These are phyloP conservation scores for Umbelopsis vinacea DNA, from an alignment of 192 early-diverging fungal species.

Conservation along the genomic window DNA sequence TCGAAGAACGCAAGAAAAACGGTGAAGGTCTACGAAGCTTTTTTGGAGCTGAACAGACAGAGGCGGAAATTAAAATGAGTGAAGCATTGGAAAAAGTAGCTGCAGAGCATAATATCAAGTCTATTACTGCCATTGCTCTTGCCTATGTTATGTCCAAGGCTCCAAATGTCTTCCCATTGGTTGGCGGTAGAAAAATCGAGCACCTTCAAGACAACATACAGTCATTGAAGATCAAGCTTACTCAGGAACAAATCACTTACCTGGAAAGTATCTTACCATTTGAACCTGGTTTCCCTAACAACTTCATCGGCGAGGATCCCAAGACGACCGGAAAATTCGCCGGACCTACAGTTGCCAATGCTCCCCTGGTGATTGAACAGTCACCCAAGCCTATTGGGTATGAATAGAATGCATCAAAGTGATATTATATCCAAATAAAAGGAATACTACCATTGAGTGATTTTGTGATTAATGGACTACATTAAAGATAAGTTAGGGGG, in stretches of 20 bases:
- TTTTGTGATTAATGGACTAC: too few species aligned
- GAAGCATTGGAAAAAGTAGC: slow-evolving; percentile 15
- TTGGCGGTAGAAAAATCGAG: slow-evolving; percentile 18
- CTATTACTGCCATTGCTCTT: slow-evolving; percentile 20
- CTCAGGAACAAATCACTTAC: neutral
- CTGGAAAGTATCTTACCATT: neutral
- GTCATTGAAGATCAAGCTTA: slow-evolving; percentile 11
- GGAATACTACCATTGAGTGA: too few species aligned
- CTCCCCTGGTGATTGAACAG: neutral
- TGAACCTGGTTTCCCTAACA: slow-evolving; percentile 6
- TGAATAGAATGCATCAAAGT: neutral
- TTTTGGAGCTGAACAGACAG: neutral
- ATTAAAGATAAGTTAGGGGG: too few species aligned
- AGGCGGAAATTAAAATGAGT: slow-evolving; percentile 7
- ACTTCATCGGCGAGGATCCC: neutral
- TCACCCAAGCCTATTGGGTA: slow-evolving; percentile 4
- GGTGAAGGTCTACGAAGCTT: slow-evolving; percentile 4
- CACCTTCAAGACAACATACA: slow-evolving; percentile 13
- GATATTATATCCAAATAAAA: too few species aligned
- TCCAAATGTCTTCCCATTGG: slow-evolving; percentile 3
- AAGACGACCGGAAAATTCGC: neutral
- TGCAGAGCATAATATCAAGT: neutral
- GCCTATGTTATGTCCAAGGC: slow-evolving; percentile 15
- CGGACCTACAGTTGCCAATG: neutral
- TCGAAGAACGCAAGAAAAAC: slow-evolving; percentile 19